A percentile compares a stretch with the other conserved stretches of the same genome.
These are phyloP conservation scores for Auricularia heimuer DNA, from an alignment of 768 basidiomycete genomes.

Conservation along the genomic window DNA sequence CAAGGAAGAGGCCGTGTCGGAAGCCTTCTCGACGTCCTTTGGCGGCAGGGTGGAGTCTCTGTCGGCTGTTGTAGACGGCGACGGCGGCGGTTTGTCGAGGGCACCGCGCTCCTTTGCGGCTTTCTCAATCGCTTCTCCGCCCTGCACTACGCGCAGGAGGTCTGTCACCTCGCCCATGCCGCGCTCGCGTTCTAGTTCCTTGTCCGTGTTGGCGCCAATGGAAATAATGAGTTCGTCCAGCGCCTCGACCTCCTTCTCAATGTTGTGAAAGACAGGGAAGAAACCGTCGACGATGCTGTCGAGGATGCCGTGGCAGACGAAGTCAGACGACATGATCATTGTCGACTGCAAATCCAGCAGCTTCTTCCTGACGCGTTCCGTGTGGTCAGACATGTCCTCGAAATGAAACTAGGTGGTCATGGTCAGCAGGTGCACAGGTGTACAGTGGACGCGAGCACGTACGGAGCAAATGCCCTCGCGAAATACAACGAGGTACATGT, in stretches of 20 bases:
- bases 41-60: neutral
- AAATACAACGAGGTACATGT: conserved; percentile 85
- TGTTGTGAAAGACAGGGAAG: conserved; percentile 72
- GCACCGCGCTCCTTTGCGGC: neutral
- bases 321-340: conserved; percentile 75
- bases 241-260: conserved; percentile 69
- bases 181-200: neutral
- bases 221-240: conserved; percentile 57
- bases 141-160: neutral
- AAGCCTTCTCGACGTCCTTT: neutral
- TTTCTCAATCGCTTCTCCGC: neutral
- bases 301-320: conserved; percentile 87
- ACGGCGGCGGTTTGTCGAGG: neutral
- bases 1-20: neutral
- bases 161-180: conserved; percentile 1
- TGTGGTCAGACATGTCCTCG: conserved; percentile 81
- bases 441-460: conserved; percentile 18
- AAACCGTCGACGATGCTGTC: conserved; percentile 94
- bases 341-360: conserved; percentile 54
- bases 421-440: neutral
- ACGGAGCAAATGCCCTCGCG: conserved; percentile 77
- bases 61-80: neutral
- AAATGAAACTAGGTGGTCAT: conserved; percentile 67
- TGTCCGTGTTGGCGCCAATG: conserved; percentile 5
- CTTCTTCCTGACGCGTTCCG: conserved; percentile 61